Evolutionary conservation across 148 eudicot species (phyloP), one percentile per base, ranked within the genome.

Genomic region (Beta vulgaris): DNA sequence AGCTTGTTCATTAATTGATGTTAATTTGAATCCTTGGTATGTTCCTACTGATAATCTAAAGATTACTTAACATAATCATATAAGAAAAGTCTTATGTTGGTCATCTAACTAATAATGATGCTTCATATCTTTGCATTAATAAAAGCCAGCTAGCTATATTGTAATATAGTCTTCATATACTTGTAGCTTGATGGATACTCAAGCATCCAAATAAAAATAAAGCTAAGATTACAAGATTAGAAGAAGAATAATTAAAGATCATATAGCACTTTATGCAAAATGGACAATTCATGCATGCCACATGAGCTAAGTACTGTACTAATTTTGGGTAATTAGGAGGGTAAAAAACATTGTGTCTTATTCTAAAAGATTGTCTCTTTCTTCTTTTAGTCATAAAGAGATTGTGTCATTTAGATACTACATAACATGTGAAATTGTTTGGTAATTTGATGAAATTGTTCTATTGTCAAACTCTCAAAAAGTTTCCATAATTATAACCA

Each of bases 21-120:
- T n/a, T 16, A 48, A 25, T 8, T 25, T 55, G 25, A 53, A 32
- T 69, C 39, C 19, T 18, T 48, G n/a, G n/a, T 49, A 35, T 54
- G 40, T 36, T 40, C 14, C 18, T 19, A 71, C 48, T 6, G 13
- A 55, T 42, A 23, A 55, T 42, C 63, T 54, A 48, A 48, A 48
- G 26, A 28, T 12, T 1, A 34, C 25, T 36, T 58, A 71, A 55
- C 44, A 39, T 21, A 12, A 57, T 13, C 18, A 46, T 16, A 57
- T 40, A 26, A 39, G 75, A 26, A 72, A 72, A 15, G 64, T 57
- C 25, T 63, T 7, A 39, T 40, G 75, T 58, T 57, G 66, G 66
- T 72, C 11, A 73, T 73, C 39, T 58, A 73, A 21, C 57, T 72
- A 40, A 72, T 72, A 72, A 59, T 73, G 16, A 73, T 73, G 68